A percentile compares a stretch with the other conserved stretches of the same genome.
These are phyloP conservation scores for Penicillium janthinellum DNA, from an alignment of 2,329 filamentous ascomycete genomes.

Conservation along the genomic window DNA sequence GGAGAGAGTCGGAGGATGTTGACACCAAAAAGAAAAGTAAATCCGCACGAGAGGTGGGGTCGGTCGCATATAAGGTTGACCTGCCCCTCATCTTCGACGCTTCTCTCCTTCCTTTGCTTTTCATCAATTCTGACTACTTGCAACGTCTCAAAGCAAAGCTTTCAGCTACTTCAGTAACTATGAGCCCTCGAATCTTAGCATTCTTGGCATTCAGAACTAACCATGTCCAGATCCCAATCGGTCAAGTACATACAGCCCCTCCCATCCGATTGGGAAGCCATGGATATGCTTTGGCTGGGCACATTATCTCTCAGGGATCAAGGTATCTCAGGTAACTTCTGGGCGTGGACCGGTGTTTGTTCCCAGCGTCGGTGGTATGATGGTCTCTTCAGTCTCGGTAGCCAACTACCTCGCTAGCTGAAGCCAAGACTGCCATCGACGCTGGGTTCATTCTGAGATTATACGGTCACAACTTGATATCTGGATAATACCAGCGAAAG, in stretches of 20 bases:
- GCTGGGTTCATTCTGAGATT: constrained; percentile 63
- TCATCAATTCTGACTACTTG: constrained; percentile 1
- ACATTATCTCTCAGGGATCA: constrained; percentile 45
- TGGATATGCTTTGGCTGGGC: constrained; percentile 43
- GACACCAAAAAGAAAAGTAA: constrained; percentile 2
- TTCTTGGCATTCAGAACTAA: constrained; percentile 16
- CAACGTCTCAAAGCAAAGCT: constrained; percentile 8
- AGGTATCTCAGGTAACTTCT: constrained; percentile 52
- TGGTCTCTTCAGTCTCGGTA: constrained; percentile 7
- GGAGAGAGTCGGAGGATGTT: constrained; percentile 26
- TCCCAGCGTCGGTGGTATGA: constrained; percentile 34
- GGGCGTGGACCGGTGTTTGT: constrained; percentile 69
- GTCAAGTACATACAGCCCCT: constrained; percentile 28
- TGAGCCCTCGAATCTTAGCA: neutral
- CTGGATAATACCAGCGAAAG: constrained; percentile 99
- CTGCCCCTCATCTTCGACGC: constrained; percentile 17
- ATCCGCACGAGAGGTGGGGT: constrained; percentile 16
- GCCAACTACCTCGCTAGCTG: neutral
- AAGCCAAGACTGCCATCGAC: constrained; percentile 5
- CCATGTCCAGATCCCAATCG: constrained; percentile 17
- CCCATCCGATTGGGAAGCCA: constrained; percentile 36
- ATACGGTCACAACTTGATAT: constrained; percentile 92
- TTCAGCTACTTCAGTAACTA: constrained; percentile 23
- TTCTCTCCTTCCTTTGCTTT: constrained; percentile 12
- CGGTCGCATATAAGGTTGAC: constrained; percentile 41